phyloP scores from a whole-genome alignment of 2,329 filamentous ascomycete species.

The Xylariales sp. region DNA sequence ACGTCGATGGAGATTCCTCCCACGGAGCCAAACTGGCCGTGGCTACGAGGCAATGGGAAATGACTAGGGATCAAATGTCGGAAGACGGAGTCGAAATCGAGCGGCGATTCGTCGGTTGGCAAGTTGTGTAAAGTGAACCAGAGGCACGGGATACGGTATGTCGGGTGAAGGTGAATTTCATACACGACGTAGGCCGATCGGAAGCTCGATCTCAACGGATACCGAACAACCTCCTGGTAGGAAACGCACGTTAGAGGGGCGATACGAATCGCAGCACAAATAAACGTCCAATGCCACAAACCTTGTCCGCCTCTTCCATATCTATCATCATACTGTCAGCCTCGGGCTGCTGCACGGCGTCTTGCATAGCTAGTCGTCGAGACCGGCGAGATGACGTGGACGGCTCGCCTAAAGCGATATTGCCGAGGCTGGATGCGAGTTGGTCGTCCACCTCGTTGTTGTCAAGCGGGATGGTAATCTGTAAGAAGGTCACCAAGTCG shows the following conservation, averaged over 20 bases:
- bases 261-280: constrained; percentile 10
- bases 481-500: constrained; percentile 62
- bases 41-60: constrained; percentile 68
- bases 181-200: constrained; percentile 69
- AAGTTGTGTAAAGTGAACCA: constrained; percentile 77
- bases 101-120: constrained; percentile 64
- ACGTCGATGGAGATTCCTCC: constrained; percentile 83
- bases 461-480: constrained; percentile 67
- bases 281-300: constrained; percentile 46
- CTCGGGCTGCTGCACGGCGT: constrained; percentile 27
- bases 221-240: constrained; percentile 55
- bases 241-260: constrained; percentile 19
- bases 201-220: constrained; percentile 43
- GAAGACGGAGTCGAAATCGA: constrained; percentile 77
- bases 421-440: constrained; percentile 59
- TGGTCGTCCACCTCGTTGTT: constrained; percentile 57
- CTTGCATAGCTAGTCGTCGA: neutral
- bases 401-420: constrained; percentile 57
- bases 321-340: constrained; percentile 62
- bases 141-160: constrained; percentile 79
- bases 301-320: constrained; percentile 64
- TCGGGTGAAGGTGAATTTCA: constrained; percentile 79
- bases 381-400: constrained; percentile 5
- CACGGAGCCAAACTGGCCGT: constrained; percentile 69
- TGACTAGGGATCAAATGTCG: constrained; percentile 74